Conservation (phyloP, 495 filamentous ascomycete species). For the Alectoria sarmentosa region DNA sequence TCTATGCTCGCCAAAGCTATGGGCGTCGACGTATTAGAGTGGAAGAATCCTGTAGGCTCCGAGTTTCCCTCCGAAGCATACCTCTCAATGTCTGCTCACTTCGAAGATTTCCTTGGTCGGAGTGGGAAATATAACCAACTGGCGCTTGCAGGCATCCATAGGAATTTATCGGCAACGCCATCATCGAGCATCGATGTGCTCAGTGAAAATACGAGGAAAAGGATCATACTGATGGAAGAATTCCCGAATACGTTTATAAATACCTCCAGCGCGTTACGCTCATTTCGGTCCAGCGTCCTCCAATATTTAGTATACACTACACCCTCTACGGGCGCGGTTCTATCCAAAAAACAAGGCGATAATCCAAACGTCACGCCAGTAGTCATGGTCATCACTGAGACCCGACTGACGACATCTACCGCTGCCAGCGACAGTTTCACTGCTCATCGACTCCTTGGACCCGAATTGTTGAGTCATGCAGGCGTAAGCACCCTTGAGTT, state of each 20-base stretch:
- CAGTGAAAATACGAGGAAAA: slow-evolving; percentile 28
- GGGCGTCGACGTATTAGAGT: slow-evolving; percentile 72
- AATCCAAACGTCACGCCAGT: slow-evolving; percentile 54
- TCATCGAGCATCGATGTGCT: background rate
- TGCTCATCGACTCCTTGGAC: slow-evolving; percentile 77
- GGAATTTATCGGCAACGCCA: background rate
- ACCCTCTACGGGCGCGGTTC: slow-evolving; percentile 36
- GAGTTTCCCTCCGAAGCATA: slow-evolving; percentile 51
- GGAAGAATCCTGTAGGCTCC: slow-evolving; percentile 71
- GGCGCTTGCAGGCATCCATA: slow-evolving; percentile 37
- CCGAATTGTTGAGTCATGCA: slow-evolving; percentile 72
- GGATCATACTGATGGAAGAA: slow-evolving; percentile 83
- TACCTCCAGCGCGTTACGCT: slow-evolving; percentile 55
- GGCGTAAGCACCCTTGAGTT: slow-evolving; percentile 75
- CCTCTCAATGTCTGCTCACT: slow-evolving; percentile 62
- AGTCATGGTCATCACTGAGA: slow-evolving; percentile 88
- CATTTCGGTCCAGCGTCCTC: slow-evolving; percentile 69
- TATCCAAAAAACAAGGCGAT: slow-evolving; percentile 15
- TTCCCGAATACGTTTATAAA: slow-evolving; percentile 78
- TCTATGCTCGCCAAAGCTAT: slow-evolving; percentile 65
- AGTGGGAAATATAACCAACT: slow-evolving; percentile 73
- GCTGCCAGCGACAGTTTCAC: slow-evolving; percentile 82
- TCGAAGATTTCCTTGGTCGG: slow-evolving; percentile 82
- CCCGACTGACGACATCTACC: slow-evolving; percentile 64
- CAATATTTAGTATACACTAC: slow-evolving; percentile 61